Percentiles rank a stretch among this genome's conserved stretches.
These are phyloP conservation scores for Boletus reticuloceps DNA, from an alignment of 768 basidiomycete genomes.

Conservation along the genomic window DNA sequence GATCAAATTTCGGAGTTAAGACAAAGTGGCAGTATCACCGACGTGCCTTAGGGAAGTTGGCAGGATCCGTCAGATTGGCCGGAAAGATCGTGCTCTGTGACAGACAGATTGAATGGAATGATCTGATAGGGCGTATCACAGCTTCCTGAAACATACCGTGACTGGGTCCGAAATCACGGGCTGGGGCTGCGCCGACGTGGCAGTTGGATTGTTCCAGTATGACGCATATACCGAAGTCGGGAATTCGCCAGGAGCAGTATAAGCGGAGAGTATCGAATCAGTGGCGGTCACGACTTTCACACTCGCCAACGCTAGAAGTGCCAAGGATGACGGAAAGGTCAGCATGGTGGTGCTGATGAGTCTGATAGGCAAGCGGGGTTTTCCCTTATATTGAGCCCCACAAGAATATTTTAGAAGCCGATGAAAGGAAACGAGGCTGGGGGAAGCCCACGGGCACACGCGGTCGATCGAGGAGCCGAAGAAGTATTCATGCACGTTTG, in stretches of 20 bases:
- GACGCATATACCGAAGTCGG: conserved; percentile 57
- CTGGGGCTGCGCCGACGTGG: conserved; percentile 66
- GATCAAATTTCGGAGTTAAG: background rate
- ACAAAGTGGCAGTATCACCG: background rate
- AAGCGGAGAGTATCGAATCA: conserved; percentile 35
- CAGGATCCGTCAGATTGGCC: conserved; percentile 57
- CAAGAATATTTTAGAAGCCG: background rate
- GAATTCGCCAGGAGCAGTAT: conserved; percentile 59
- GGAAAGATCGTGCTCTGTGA: conserved; percentile 55
- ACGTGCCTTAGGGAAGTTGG: conserved; percentile 48
- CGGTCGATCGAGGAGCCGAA: background rate
- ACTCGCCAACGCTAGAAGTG: conserved; percentile 11
- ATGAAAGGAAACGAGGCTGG: background rate
- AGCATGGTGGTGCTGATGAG: conserved; percentile 13
- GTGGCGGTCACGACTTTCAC: background rate
- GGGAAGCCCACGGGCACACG: background rate
- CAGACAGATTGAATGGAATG: background rate
- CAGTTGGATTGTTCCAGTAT: conserved; percentile 70
- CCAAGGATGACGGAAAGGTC: conserved; percentile 6
- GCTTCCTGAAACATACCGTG: conserved; percentile 39
- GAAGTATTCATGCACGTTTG: conserved; percentile 12
- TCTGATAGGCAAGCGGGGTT: background rate
- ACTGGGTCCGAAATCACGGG: conserved; percentile 70
- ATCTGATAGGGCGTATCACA: background rate
- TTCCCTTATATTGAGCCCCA: conserved; percentile 4